Base-by-base conservation (phyloP, 2,329 filamentous ascomycete species). In the Rhynchosporium secalis region DNA sequence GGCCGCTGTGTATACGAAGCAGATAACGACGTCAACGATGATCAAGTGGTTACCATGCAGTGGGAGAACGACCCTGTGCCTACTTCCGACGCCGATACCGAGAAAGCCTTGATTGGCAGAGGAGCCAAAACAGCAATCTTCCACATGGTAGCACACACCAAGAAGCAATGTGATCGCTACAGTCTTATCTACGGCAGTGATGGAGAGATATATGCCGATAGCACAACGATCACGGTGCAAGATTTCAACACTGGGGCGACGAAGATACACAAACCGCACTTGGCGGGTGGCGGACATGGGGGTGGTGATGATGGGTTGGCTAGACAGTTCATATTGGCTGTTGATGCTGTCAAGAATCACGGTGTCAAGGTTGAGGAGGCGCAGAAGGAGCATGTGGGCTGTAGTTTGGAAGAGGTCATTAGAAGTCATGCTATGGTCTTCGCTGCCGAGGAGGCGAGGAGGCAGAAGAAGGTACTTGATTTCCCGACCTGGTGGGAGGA, bases 1-100 rank as follows among this genome's bases (percentile, higher is more conserved):
- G 95, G 95, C 0, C 86, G 94, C n/a, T 99, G 95, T 73, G 95
- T 98, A 1, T 98, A 88, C 77, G 95, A 97, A 74, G 81, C 88
- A 4, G 92, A 96, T 76, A 99, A 98, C 76, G 87, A 96, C 71
- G 95, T 98, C 47, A 91, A 88, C 71, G 95, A 99, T 74, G 92
- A 98, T 71, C 94, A 98, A 75, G 83, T 89, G 31, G 95, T 98
- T 26, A 94, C 90, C 0, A 85, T 98, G 58, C 86, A 84, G 3
- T 98, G 94, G 92, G 89, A 92, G 12, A 91, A 96, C 49, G 87
- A 90, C 63, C 78, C 78, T 0, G 67, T 79, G 2, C 71, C 75
- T 13, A 29, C 51, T 13, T 15, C 33, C 13, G 62, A 59, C n/a
- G 49, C 60, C 4, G 57, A 66, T 33, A 59, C 62, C 15, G 67